Conservation (phyloP, 2,329 filamentous ascomycete genomes). For the Aspergillus texensis region DNA sequence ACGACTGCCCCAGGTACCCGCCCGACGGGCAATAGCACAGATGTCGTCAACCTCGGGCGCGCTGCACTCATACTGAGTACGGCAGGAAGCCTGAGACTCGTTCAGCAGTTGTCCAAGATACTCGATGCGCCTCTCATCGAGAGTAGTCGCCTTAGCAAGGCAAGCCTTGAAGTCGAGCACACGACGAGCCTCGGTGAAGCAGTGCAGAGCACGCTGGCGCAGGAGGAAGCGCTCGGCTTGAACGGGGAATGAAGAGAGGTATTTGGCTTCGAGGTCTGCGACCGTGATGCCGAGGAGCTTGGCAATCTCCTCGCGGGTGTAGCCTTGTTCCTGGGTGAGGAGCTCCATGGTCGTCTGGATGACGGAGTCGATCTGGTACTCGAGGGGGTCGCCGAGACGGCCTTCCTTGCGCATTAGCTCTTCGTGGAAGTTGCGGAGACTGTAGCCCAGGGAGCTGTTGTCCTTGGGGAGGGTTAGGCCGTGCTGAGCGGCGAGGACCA, state of each 20-base stretch:
- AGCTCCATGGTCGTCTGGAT: constrained; percentile 69
- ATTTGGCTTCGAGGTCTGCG: constrained; percentile 72
- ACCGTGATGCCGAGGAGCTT: constrained; percentile 69
- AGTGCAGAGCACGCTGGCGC: constrained; percentile 83
- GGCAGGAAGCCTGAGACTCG: constrained; percentile 83
- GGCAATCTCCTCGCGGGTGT: constrained; percentile 84
- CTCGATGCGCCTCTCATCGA: constrained; percentile 67
- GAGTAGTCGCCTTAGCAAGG: constrained; percentile 60
- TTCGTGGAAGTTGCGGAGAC: constrained; percentile 84
- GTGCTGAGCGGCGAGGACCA: constrained; percentile 63
- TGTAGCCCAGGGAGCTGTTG: constrained; percentile 78
- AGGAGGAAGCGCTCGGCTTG: constrained; percentile 86
- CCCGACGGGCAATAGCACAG: constrained; percentile 74
- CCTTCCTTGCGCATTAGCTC: constrained; percentile 66
- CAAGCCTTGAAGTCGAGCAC: constrained; percentile 82
- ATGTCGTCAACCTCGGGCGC: constrained; percentile 90
- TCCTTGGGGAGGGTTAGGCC: constrained; percentile 71
- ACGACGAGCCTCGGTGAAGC: constrained; percentile 84
- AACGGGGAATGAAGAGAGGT: constrained; percentile 86
- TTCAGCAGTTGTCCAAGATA: constrained; percentile 83
- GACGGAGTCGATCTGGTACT: constrained; percentile 73
- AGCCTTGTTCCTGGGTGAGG: constrained; percentile 78
- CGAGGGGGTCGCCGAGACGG: constrained; percentile 52
- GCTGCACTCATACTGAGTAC: constrained; percentile 86
- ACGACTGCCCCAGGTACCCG: constrained; percentile 81